A percentile compares a stretch with the other conserved stretches of the same genome.
These are phyloP conservation scores for Aspergillus persii DNA, from an alignment of 2,329 filamentous ascomycete genomes.

Conservation along the genomic window DNA sequence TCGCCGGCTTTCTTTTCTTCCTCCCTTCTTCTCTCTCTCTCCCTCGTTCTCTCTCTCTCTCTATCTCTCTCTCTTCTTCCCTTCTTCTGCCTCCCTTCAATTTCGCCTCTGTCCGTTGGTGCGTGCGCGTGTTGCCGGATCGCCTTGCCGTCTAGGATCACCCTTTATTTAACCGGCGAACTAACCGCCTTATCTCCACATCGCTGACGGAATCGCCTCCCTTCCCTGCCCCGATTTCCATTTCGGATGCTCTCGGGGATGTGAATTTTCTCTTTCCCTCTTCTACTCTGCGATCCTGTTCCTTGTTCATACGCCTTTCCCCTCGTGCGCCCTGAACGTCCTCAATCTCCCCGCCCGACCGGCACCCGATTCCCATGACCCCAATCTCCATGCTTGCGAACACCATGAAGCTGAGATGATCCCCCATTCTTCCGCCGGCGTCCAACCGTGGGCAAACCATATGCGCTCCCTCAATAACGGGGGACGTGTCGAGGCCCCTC, in stretches of 20 bases:
- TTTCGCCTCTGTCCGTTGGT: neutral
- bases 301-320: neutral
- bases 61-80: conserved; percentile 3
- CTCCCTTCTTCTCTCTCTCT: neutral
- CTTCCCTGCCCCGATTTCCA: neutral
- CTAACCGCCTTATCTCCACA: neutral
- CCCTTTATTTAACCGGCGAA: neutral
- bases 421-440: conserved; percentile 40
- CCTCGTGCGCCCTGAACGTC: neutral
- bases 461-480: conserved; percentile 32
- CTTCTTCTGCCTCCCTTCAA: neutral
- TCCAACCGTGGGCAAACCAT: conserved; percentile 39
- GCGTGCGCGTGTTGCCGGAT: neutral
- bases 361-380: conserved; percentile 21
- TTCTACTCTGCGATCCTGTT: neutral
- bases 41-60: neutral
- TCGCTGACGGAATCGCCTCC: neutral
- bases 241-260: neutral
- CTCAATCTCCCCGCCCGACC: conserved; percentile 1
- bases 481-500: conserved; percentile 27
- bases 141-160: neutral
- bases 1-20: neutral
- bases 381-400: conserved; percentile 23
- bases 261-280: neutral
- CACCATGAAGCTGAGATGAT: conserved; percentile 43